Percentiles rank a stretch among this genome's conserved stretches.
These are phyloP conservation scores for Yamagishiella unicocca DNA, from an alignment of 139 green algal species.

Conservation along the genomic window DNA sequence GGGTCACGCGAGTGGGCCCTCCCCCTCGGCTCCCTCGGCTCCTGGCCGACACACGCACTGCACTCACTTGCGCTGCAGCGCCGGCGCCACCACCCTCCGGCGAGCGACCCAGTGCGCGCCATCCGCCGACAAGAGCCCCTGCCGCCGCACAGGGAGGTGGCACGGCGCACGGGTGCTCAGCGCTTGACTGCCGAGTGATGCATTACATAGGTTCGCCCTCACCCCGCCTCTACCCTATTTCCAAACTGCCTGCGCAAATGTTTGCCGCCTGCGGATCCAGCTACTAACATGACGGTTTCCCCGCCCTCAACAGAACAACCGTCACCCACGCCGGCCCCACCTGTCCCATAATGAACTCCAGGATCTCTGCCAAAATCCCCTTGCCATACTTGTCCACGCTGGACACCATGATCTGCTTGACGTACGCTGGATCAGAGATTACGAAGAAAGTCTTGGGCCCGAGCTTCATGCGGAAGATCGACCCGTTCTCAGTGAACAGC, in stretches of 20 bases:
- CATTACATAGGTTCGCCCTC: too few relatives aligned
- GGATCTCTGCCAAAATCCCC: conserved; percentile 88
- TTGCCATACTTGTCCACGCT: conserved; percentile 93
- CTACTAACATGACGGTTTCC: too few relatives aligned
- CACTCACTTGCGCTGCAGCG: conserved; percentile 82
- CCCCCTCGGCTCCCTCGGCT: too few relatives aligned
- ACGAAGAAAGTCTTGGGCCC: conserved; percentile 96
- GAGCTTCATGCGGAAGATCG: conserved; percentile 93
- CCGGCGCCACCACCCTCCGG: conserved; percentile 80
- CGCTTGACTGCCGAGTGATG: too few relatives aligned
- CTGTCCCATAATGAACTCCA: conserved; percentile 95
- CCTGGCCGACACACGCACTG: conserved; percentile 46
- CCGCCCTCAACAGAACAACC: too few relatives aligned
- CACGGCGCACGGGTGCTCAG: too few relatives aligned
- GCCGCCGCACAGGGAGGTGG: too few relatives aligned
- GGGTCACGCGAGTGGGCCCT: too few relatives aligned
- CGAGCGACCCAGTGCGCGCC: conserved; percentile 85
- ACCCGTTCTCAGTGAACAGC: conserved; percentile 72
- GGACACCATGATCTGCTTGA: conserved; percentile 84
- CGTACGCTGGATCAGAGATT: conserved; percentile 86
- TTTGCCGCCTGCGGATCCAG: too few relatives aligned
- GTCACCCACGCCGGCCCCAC: not conserved
- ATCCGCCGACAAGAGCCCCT: conserved; percentile 93
- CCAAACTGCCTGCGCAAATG: too few relatives aligned
- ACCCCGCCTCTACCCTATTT: too few relatives aligned